Evolutionary conservation across 2,329 filamentous ascomycete species (phyloP), one percentile per base, ranked within the genome.

Genomic region (Gnomoniopsis sp.): DNA sequence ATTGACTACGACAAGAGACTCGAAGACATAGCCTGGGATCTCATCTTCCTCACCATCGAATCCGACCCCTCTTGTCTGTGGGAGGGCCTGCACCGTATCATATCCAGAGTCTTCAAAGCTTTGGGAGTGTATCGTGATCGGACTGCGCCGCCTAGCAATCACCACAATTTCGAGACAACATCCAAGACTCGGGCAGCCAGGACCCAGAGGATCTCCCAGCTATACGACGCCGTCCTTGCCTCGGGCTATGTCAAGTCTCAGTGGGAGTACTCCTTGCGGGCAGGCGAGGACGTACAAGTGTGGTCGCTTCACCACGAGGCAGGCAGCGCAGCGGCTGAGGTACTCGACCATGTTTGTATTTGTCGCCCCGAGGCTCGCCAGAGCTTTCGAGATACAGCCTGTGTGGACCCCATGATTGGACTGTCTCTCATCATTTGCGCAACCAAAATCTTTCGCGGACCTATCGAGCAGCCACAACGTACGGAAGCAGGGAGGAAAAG

Each of bases 1-100:
- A 46, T 56, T 7, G 21, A 56, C 36, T 56, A 56, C n/a, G 53
- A 56, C 23, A 56, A 56, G 6, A 8, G 30, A 6, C 14, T 56
- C 10, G 46, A 50, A 17, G 22, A 43, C 7, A 46, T 56, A 22
- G 36, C 38, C 8, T 56, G 53, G 53, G 53, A 56, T 6, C 30
- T 22, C 3, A 46, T 52, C 14, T 30, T 52, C 14, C 17, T 52
- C 21, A 43, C 36, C 11, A 36, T 22, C 19, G 50, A 30, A 15
- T 15, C 38, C 38, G 38, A 15, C 3, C 38, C 38, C 38, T 15
- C 38, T 15, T 15, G 38, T n/a, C n/a, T 41, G n/a, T 41, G 38
- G 38, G n/a, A 41, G 38, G 38, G n/a, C 38, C n/a, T 41, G 3
- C 38, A 41, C 38, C 38, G n/a, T n/a, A 41, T n/a, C 38, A 41